Evolutionary conservation across 2,329 filamentous ascomycete genomes (phyloP).

Genomic region (Monilinia laxa): DNA sequence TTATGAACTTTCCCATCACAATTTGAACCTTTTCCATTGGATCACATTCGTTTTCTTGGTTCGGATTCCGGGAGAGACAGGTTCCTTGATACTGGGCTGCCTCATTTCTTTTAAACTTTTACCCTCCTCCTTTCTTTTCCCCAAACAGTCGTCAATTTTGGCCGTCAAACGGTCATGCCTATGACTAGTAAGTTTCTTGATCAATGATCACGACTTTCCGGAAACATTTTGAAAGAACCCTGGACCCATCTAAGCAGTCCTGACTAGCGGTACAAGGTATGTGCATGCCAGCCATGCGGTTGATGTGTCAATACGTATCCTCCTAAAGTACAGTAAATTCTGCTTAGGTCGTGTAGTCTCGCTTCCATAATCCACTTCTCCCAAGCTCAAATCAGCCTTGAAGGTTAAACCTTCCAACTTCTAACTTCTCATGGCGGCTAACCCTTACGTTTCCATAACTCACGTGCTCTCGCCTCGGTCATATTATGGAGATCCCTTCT

Average conservation of each 20-base stretch:
- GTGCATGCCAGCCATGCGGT: conserved; percentile 3
- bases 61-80: not conserved
- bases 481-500: conserved; percentile 3
- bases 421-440: not conserved
- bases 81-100: not conserved
- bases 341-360: no score
- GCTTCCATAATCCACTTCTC: not conserved
- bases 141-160: not conserved
- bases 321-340: not conserved
- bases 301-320: conserved; percentile 3
- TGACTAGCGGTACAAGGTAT: not conserved
- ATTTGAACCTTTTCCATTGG: not conserved
- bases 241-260: not conserved
- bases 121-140: not conserved
- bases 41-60: not conserved
- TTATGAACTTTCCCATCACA: not conserved
- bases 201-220: not conserved
- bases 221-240: conserved; percentile 4
- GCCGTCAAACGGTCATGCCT: not conserved
- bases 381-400: not conserved
- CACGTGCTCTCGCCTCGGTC: conserved; percentile 10
- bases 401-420: conserved; percentile 7
- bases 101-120: conserved; percentile 8
- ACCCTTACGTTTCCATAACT: not conserved
- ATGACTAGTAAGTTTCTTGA: not conserved